A percentile compares a stretch with the other conserved stretches of the same genome.
Conservation (phyloP, 2,329 filamentous ascomycete genomes). For the Penicillium sp. region DNA sequence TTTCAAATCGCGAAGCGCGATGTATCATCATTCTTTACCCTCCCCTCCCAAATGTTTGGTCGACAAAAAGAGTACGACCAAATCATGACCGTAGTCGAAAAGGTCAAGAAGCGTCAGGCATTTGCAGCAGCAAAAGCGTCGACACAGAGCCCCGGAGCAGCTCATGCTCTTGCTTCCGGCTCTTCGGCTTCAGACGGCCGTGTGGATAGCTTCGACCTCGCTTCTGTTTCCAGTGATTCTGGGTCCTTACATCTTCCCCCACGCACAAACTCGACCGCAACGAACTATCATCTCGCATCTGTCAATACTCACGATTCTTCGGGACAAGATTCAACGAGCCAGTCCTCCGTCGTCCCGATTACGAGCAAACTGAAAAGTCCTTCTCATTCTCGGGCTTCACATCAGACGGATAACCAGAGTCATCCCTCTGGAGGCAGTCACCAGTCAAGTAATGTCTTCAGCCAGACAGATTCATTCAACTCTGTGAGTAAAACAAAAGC, state of each 20-base stretch:
- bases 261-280: conserved; percentile 38
- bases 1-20: conserved; percentile 81
- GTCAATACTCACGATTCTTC: conserved; percentile 35
- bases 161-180: conserved; percentile 51
- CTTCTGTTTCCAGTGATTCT: conserved; percentile 57
- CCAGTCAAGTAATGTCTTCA: conserved; percentile 31
- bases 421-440: conserved; percentile 35
- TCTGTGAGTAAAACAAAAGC: conserved; percentile 40
- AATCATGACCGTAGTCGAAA: conserved; percentile 72
- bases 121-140: conserved; percentile 31
- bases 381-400: conserved; percentile 37
- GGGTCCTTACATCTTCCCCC: conserved; percentile 44
- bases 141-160: conserved; percentile 37
- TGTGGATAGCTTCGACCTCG: conserved; percentile 47
- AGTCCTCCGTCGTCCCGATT: conserved; percentile 2
- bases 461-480: conserved; percentile 32
- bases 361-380: conserved; percentile 36
- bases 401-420: conserved; percentile 40
- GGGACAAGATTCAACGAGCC: conserved; percentile 9
- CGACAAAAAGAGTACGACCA: conserved; percentile 68
- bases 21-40: conserved; percentile 86
- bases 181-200: conserved; percentile 54
- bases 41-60: conserved; percentile 79
- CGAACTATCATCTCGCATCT: conserved; percentile 28
- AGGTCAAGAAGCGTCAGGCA: conserved; percentile 65